Percentiles rank a stretch among this genome's conserved stretches.
Conservation (phyloP, 441 rosid genomes). For the Pelargonium exstipulatum region DNA sequence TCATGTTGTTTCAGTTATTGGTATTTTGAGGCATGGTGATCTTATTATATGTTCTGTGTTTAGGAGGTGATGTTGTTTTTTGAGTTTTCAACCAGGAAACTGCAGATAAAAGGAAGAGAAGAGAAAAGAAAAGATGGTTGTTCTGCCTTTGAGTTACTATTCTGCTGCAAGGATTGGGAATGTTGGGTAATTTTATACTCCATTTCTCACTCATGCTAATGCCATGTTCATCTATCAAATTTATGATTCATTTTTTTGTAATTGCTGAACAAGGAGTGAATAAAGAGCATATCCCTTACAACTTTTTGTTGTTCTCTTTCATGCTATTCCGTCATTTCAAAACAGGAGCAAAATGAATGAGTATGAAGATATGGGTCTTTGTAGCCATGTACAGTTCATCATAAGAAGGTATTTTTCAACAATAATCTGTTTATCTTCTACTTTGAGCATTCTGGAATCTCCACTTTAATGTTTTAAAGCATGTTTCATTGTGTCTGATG, state of each 20-base stretch:
- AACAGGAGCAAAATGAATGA: neutral
- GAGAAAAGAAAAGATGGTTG: too few species aligned
- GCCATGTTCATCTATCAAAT: neutral
- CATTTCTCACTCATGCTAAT: too few species aligned
- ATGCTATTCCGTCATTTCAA: neutral
- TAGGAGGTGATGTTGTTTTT: neutral
- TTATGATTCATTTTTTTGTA: neutral
- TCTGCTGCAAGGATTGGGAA: neutral
- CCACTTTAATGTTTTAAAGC: neutral
- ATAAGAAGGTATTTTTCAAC: neutral
- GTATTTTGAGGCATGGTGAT: neutral
- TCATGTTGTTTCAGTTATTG: neutral
- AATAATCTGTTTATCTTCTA: neutral
- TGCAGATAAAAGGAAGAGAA: neutral
- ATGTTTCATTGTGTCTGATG: too few species aligned
- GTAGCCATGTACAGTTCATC: neutral
- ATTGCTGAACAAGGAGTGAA: neutral
- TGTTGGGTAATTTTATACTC: neutral
- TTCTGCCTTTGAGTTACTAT: neutral
- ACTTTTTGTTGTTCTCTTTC: neutral
- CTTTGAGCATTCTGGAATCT: neutral
- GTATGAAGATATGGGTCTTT: neutral
- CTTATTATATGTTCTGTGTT: neutral
- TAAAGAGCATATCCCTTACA: neutral
- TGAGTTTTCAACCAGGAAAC: neutral